Percentiles rank a stretch among this genome's conserved stretches.
Evolutionary conservation across 257 asterid species (phyloP).

Genomic region (Gentiana dahurica): DNA sequence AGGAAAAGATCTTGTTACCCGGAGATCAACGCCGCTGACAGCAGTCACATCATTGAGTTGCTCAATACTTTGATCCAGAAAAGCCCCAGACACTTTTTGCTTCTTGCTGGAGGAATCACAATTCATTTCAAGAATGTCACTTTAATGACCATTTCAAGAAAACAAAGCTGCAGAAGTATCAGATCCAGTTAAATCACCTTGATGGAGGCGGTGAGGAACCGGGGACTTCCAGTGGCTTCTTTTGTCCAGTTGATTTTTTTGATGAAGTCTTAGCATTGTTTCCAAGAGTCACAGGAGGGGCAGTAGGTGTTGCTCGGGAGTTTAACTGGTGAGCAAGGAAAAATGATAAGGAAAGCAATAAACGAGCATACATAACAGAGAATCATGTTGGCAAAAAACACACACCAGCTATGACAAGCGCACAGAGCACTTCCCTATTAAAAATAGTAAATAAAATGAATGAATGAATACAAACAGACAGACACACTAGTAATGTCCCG

Average conservation of each 20-base stretch:
- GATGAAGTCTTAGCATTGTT: conserved; percentile 42
- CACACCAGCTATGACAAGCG: neutral
- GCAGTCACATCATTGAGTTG: conserved; percentile 98
- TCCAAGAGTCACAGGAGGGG: conserved; percentile 37
- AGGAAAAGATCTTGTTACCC: conserved; percentile 39
- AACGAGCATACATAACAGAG: too few relatives aligned
- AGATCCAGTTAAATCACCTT: conserved; percentile 33
- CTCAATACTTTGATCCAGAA: conserved; percentile 89
- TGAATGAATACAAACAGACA: too few relatives aligned
- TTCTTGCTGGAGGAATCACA: conserved; percentile 48
- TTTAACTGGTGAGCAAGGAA: conserved; percentile 32
- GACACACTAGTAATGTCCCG: too few relatives aligned
- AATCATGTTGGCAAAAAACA: too few relatives aligned
- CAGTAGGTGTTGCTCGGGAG: conserved; percentile 42
- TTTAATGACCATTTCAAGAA: too few relatives aligned
- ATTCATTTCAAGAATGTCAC: too few relatives aligned
- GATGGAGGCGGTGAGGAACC: conserved; percentile 81
- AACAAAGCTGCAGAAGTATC: neutral
- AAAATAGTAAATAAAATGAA: too few relatives aligned
- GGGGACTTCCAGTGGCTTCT: conserved; percentile 71
- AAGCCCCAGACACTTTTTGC: conserved; percentile 79
- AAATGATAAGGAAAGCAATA: conserved; percentile 5
- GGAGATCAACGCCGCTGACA: conserved; percentile 90
- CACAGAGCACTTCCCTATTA: neutral
- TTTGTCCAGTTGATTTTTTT: conserved; percentile 63